A percentile compares a stretch with the other conserved stretches of the same genome.
These are phyloP conservation scores for Centrapalus pauciflorus DNA, from an alignment of 129 eudicot species.

Conservation along the genomic window DNA sequence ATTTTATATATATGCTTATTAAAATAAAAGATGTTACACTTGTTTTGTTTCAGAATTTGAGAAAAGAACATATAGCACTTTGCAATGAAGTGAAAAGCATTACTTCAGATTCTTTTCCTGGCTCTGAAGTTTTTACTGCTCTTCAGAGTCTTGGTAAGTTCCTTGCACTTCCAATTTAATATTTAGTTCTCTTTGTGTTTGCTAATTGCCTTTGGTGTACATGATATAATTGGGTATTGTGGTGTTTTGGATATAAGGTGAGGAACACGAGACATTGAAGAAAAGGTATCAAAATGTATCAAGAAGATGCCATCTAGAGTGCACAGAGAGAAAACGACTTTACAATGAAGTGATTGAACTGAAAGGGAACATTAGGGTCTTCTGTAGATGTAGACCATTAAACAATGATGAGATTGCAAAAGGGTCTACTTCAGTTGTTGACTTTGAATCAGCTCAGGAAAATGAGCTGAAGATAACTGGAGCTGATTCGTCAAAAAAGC, in stretches of 20 bases:
- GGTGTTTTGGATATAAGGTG: conserved; percentile 26
- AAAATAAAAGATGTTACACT: neutral
- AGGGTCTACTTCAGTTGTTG: conserved; percentile 60
- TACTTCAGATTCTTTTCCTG: conserved; percentile 59
- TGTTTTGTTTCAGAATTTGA: conserved; percentile 47
- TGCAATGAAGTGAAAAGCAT: conserved; percentile 69
- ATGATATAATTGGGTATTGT: neutral
- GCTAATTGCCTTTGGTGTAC: neutral
- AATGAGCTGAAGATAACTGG: conserved; percentile 66
- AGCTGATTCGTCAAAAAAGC: conserved; percentile 75
- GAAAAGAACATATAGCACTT: conserved; percentile 54
- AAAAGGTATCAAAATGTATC: too few species aligned
- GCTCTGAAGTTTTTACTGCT: conserved; percentile 55
- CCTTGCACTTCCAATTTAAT: neutral
- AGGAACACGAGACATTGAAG: conserved; percentile 58
- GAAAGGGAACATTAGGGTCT: conserved; percentile 93
- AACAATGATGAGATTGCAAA: conserved; percentile 64
- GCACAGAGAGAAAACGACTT: conserved; percentile 57
- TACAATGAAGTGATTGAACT: conserved; percentile 95
- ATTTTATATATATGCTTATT: neutral
- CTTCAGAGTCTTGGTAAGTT: conserved; percentile 67
- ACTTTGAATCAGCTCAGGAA: conserved; percentile 69
- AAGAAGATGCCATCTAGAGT: conserved; percentile 65
- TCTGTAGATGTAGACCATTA: conserved; percentile 89
- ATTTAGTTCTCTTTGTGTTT: neutral